These are phyloP conservation scores for Leishmania martiniquensis DNA, from an alignment of 208 protist species.

Conservation along the genomic window DNA sequence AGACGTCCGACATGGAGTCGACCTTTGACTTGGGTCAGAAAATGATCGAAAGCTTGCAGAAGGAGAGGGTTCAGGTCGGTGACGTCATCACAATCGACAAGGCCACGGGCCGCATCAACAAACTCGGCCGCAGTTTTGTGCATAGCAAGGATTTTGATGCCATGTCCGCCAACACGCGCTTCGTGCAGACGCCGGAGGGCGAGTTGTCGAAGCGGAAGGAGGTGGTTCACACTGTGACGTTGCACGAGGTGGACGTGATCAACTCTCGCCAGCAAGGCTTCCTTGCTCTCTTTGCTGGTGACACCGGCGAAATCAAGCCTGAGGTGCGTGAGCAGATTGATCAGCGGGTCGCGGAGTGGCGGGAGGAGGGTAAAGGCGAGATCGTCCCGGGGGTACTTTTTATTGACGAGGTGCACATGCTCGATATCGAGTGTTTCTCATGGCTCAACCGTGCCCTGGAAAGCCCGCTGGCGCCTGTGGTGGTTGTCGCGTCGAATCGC, in stretches of 20 bases:
- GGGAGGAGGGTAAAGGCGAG: conserved; percentile 99
- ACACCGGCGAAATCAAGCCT: conserved; percentile 99
- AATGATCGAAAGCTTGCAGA: conserved; percentile 99
- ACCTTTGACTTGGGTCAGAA: conserved; percentile 99
- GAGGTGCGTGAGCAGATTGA: conserved; percentile 99
- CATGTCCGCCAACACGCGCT: conserved; percentile 93
- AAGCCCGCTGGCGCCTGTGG: conserved; percentile 97
- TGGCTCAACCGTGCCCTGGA: conserved; percentile 99
- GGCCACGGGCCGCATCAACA: conserved; percentile 97
- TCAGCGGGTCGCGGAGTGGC: conserved; percentile 99
- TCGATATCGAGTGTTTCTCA: conserved; percentile 99
- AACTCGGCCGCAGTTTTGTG: conserved; percentile 98
- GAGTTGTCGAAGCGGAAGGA: conserved; percentile 99
- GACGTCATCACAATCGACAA: conserved; percentile 99
- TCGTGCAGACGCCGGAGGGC: conserved; percentile 98
- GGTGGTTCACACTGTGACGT: conserved; percentile 99
- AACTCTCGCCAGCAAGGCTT: conserved; percentile 99
- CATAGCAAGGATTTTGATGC: conserved; percentile 97
- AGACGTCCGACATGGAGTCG: conserved; percentile 99
- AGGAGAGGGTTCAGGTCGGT: conserved; percentile 98
- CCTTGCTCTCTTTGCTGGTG: conserved; percentile 99
- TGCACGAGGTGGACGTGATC: conserved; percentile 99
- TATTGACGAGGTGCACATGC: conserved; percentile 99
- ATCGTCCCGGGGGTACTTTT: conserved; percentile 99
- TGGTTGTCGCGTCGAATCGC: conserved; percentile 99